These are phyloP conservation scores for Blastobotrys indianensis DNA, from an alignment of 1,139 yeast species.

Conservation along the genomic window DNA sequence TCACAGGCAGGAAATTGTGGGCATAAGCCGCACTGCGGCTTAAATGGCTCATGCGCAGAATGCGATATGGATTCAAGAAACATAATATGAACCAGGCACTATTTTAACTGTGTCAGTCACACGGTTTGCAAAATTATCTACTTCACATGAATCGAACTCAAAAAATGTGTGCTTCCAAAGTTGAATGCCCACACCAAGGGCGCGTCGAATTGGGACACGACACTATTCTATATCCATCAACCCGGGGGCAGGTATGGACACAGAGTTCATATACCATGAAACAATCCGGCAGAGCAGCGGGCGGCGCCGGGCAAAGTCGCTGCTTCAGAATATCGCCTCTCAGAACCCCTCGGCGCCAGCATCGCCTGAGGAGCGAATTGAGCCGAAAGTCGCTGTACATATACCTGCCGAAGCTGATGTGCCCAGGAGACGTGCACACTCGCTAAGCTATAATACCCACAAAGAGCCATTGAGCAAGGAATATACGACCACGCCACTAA, in stretches of 20 bases:
- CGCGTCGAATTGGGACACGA: too few species aligned
- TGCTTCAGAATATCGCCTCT: slow-evolving; percentile 10
- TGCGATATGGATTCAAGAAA: too few species aligned
- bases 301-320: slow-evolving; percentile 9
- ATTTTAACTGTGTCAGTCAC: too few species aligned
- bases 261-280: slow-evolving; percentile 11
- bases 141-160: too few species aligned
- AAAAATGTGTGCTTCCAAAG: too few species aligned
- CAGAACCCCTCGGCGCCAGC: background rate
- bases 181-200: too few species aligned
- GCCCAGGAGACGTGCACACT: slow-evolving; percentile 21
- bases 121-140: too few species aligned
- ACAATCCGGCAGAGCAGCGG: slow-evolving; percentile 5
- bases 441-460: slow-evolving; percentile 7
- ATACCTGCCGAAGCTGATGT: slow-evolving; percentile 20
- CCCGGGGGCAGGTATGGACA: slow-evolving; percentile 8
- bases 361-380: background rate
- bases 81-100: too few species aligned
- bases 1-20: too few species aligned
- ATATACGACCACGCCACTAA: slow-evolving; percentile 14
- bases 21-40: too few species aligned
- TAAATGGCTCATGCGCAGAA: too few species aligned
- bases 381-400: background rate
- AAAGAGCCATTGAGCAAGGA: background rate
- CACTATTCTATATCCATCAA: too few species aligned